Evolutionary conservation across 306 rosid species (phyloP).

Genomic region (Pachyrhizus erosus): DNA sequence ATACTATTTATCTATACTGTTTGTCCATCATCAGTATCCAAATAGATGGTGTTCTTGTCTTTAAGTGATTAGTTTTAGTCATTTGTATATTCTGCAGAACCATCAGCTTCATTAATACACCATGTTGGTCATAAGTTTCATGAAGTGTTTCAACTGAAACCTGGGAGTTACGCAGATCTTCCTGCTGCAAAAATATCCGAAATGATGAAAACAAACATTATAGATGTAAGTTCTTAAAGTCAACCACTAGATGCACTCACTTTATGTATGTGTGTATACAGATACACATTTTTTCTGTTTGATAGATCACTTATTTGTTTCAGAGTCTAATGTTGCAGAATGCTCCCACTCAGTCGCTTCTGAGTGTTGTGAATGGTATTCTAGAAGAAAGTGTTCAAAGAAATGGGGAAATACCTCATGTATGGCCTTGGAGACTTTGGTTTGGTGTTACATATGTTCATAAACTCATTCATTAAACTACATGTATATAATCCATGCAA

Average conservation of each 20-base stretch:
- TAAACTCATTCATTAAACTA: constrained; percentile 21
- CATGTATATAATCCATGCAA: constrained; percentile 38
- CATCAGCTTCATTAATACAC: constrained; percentile 52
- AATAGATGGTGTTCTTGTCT: constrained; percentile 18
- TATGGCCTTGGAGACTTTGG: constrained; percentile 48
- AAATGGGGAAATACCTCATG: constrained; percentile 91
- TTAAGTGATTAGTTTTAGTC: constrained; percentile 24
- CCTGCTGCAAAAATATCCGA: constrained; percentile 78
- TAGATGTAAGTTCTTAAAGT: constrained; percentile 67
- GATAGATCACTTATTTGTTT: constrained; percentile 59
- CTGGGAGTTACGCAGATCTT: constrained; percentile 78
- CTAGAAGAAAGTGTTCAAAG: constrained; percentile 86
- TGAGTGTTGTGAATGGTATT: constrained; percentile 88
- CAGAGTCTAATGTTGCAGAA: constrained; percentile 75
- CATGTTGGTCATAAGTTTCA: constrained; percentile 75
- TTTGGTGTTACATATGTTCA: constrained; percentile 33
- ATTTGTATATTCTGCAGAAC: constrained; percentile 55
- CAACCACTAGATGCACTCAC: not conserved
- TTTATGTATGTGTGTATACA: not conserved
- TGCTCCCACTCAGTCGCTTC: constrained; percentile 95
- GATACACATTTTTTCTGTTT: constrained; percentile 26
- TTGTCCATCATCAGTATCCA: not conserved
- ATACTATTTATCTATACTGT: not conserved
- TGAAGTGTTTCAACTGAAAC: constrained; percentile 89
- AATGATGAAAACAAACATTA: constrained; percentile 84